Conservation (phyloP, 371 early-diverging fungal species). For the Mortierella sp. region DNA sequence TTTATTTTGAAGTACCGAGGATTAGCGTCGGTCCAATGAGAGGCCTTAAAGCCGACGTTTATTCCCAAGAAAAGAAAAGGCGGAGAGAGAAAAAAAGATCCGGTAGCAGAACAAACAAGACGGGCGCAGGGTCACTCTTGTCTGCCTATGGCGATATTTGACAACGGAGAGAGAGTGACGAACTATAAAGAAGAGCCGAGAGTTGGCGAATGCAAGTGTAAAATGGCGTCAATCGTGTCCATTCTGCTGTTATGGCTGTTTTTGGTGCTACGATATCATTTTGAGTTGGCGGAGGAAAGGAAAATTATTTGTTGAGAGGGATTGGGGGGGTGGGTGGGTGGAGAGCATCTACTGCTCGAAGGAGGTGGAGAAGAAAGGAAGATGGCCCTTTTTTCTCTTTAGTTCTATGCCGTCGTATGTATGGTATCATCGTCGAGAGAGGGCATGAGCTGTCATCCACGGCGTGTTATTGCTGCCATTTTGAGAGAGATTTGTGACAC, state of each 20-base stretch:
- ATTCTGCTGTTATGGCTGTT: background rate
- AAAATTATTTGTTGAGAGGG: background rate
- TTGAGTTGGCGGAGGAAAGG: background rate
- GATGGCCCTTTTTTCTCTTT: background rate
- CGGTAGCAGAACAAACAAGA: background rate
- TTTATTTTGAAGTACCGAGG: background rate
- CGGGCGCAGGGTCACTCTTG: background rate
- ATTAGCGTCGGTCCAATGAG: conserved; percentile 23
- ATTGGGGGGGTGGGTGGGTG: background rate
- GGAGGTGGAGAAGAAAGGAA: background rate
- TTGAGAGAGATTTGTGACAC: background rate
- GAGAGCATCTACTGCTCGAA: background rate
- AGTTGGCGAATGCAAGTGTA: background rate
- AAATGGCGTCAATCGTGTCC: conserved; percentile 4
- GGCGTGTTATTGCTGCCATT: background rate
- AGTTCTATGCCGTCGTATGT: conserved; percentile 2
- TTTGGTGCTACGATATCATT: background rate
- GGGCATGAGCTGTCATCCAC: background rate
- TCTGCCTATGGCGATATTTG: conserved; percentile 4
- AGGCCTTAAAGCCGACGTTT: conserved; percentile 4
- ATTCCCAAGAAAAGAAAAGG: conserved; percentile 36
- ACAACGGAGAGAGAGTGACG: background rate
- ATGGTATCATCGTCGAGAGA: background rate
- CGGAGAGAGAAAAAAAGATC: conserved; percentile 12
- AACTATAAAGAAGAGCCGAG: background rate